Base-by-base conservation (phyloP, 306 rosid genomes). In the Vigna mungo region DNA sequence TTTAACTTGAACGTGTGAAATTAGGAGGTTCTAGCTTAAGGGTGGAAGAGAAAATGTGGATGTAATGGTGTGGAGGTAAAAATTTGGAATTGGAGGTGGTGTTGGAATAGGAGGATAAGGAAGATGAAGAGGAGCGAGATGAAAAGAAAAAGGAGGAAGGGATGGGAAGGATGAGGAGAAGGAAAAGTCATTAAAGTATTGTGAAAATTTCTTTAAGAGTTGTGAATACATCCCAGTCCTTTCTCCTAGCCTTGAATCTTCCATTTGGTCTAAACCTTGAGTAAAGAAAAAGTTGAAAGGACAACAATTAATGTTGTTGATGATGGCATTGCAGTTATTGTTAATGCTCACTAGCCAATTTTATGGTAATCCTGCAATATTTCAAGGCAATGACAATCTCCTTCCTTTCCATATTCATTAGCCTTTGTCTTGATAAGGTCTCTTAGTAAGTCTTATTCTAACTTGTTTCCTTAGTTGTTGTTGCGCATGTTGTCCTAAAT, bases 351-450 rank as follows among this genome's bases (percentile, higher is more conserved):
- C 7, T 81, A 53, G 89, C 90, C 71, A 90, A 89, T 80, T 88
- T 92, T 89, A 86, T 92, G 9, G 93, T 27, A 9, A 91, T 97
- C 70, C 94, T 87, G 54, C 92, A 97, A 71, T 78, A 86, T 74
- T 95, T 90, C 43, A 95, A 87, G 73, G 97, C 97, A 73, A 84
- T 85, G 51, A 81, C 91, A 81, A 95, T 95, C 82, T 95, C 97
- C 74, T 81, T 90, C 39, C 99, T 90, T 11, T 96, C 99, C 97
- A 92, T 92, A 78, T 95, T 88, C 4, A 90, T 63, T 76, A 86
- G 92, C 82, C 85, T 88, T 75, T 90, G 27, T 23, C 93, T 76
- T 90, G 89, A 86, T 90, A 86, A 60, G 95, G n/a, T n/a, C n/a
- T n/a, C n/a, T n/a, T n/a, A n/a, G n/a, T n/a, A n/a, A n/a, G n/a